Evolutionary conservation across 2,329 filamentous ascomycete species (phyloP), one percentile per base, ranked within the genome.

Genomic region (Pseudogymnoascus destructans): DNA sequence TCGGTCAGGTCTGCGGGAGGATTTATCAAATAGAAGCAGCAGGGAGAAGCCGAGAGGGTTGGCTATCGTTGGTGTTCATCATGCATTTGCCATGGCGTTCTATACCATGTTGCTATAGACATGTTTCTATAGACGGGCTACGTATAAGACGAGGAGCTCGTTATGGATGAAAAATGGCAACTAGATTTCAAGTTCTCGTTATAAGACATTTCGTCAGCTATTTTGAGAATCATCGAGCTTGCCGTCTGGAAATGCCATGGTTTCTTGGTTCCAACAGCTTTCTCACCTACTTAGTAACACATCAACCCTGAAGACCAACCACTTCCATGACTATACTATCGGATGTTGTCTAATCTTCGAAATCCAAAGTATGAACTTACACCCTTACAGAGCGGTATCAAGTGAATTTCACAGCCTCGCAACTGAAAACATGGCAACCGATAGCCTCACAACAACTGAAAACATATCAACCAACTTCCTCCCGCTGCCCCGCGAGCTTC

Each of bases 401-500:
- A 25, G 25, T 25, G 25, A 25, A 25, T 25, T 7, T 25, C 25
- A 25, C 8, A 25, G 5, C 25, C 4, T 25, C 2, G 7, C 7
- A 25, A 25, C 25, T n/a, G 17, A 40, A 40, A 9, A 40, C 9
- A 40, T 40, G 36, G 49, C 57, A 54, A 21, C 42, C 59, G 49
- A 33, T n/a, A 25, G 25, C 25, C 25, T 25, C 25, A 25, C 25
- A 25, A 25, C 25, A 25, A 13, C 19, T n/a, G 17, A 40, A 40
- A 9, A 40, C 9, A 40, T 40, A 17, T 49, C 57, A 54, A 21
- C 42, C 59, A 56, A 33, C 25, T 60, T 60, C 42, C 33, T 58
- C 42, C n/a, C 35, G 11, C 56, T 60, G 3, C 59, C 59, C 32
- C 13, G 56, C 57, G 59, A 60, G 40, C 56, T 60, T 40, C 59